Conservation (phyloP, 805 yeast genomes). For the Jamesozyma rosinii region DNA sequence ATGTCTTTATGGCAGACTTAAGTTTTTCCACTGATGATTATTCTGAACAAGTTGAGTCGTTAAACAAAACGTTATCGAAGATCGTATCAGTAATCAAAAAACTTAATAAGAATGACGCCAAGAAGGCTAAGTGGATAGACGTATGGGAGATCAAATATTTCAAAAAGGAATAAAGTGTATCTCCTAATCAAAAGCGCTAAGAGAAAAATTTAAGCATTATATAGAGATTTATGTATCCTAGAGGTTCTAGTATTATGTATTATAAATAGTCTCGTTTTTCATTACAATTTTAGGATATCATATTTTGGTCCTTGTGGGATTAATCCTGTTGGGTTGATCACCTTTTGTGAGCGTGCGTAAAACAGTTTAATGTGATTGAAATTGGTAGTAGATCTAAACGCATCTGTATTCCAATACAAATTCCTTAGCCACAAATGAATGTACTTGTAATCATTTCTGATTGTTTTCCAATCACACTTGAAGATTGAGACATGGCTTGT, state of each 20-base stretch:
- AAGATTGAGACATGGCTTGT: conserved; percentile 89
- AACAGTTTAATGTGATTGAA: conserved; percentile 86
- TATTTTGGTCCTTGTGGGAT: conserved; percentile 87
- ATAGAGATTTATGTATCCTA: not conserved
- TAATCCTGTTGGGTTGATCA: conserved; percentile 70
- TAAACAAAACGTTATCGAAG: conserved; percentile 19
- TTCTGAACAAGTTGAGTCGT: conserved; percentile 16
- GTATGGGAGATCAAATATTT: conserved; percentile 30
- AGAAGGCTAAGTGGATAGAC: conserved; percentile 35
- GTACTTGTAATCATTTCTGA: conserved; percentile 68
- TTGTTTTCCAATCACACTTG: conserved; percentile 77
- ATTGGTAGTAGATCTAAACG: conserved; percentile 71
- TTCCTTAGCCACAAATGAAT: conserved; percentile 72
- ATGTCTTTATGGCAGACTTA: conserved; percentile 36
- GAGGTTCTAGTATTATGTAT: not conserved
- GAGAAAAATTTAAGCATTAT: not conserved
- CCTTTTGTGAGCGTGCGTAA: conserved; percentile 74
- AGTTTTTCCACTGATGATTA: conserved; percentile 31
- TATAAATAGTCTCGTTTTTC: not conserved
- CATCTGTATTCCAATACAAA: conserved; percentile 69
- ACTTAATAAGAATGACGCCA: conserved; percentile 42
- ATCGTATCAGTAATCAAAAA: conserved; percentile 34
- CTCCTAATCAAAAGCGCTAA: not conserved
- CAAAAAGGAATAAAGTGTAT: not conserved
- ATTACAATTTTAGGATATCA: conserved; percentile 35